A percentile compares a stretch with the other conserved stretches of the same genome.
Evolutionary conservation across 1,284 basidiomycete genomes (phyloP).

Genomic region (Fomes fomentarius): DNA sequence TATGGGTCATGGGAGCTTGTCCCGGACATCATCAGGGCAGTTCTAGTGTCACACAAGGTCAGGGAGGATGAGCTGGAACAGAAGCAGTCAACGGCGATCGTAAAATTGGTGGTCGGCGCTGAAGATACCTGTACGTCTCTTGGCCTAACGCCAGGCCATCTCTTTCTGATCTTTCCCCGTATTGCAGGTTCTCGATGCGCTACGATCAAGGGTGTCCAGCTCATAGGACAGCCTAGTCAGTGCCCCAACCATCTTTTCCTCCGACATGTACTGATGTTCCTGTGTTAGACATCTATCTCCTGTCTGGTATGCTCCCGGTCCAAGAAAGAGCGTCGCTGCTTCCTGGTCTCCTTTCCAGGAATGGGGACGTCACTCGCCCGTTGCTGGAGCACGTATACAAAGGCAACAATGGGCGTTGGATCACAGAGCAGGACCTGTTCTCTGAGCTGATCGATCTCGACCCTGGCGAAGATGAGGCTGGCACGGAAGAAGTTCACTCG

Average conservation of each 20-base stretch:
- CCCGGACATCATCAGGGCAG: not conserved
- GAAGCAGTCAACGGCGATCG: constrained; percentile 2
- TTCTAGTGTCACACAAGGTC: constrained; percentile 9
- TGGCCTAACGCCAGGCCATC: too few relatives aligned
- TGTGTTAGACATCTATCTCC: constrained; percentile 26
- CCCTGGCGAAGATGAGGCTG: constrained; percentile 10
- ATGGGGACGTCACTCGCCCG: constrained; percentile 13
- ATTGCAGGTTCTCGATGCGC: constrained; percentile 27
- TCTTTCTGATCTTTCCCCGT: not conserved
- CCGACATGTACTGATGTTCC: not conserved
- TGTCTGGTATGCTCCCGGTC: constrained; percentile 18
- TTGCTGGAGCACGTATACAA: not conserved
- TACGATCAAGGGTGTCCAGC: constrained; percentile 14
- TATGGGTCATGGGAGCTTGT: not conserved
- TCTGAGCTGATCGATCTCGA: constrained; percentile 26
- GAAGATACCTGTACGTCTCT: constrained; percentile 9
- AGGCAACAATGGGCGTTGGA: not conserved
- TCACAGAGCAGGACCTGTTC: constrained; percentile 14
- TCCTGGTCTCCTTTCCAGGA: constrained; percentile 23
- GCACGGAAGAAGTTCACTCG: not conserved
- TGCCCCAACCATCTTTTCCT: not conserved
- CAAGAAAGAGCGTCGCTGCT: constrained; percentile 7
- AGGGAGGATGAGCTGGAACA: not conserved
- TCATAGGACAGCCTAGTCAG: constrained; percentile 29
- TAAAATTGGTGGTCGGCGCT: constrained; percentile 1